Evolutionary conservation across 2,329 filamentous ascomycete genomes (phyloP), one percentile per base, ranked within the genome.

Genomic region (Fusarium mundagurra): DNA sequence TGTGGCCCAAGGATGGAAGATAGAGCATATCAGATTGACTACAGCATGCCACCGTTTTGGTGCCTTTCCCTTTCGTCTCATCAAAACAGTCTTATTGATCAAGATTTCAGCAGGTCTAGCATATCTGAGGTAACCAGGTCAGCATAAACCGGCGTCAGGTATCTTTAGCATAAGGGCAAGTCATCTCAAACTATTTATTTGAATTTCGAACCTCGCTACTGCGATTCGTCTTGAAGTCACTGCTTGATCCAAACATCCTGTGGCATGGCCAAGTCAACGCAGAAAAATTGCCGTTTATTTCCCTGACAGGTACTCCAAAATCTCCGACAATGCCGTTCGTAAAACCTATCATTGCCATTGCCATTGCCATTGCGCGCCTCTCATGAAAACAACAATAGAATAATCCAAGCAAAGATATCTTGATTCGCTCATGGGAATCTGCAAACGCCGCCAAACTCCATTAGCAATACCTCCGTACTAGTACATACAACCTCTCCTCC

Each of bases 1-100:
- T 96, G 4, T 95, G 92, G 93, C 93, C 93, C 10, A 93, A 92
- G 79, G 91, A 92, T 41, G 64, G 67, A 38, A 65, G 29, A 8
- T 78, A 65, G 50, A 39, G 22, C 17, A 31, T 24, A n/a, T n/a
- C 16, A 10, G 27, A 34, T 10, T 24, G 22, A 24, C 39, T 29
- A 22, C 22, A 36, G 29, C 34, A n/a, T 54, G 24, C 8, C 20
- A n/a, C 31, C 22, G 16, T 34, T 29, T 34, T 17, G 24, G 31
- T 18, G 6, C n/a, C 39, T n/a, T 29, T 57, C 20, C 20, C 43
- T 34, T 18, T 24, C 8, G 11, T 22, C 36, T 50, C 29, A 17
- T 18, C 17, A 34, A 9, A 38, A 29, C 36, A n/a, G 36, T 13
- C 29, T 43, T 39, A n/a, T n/a, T 27, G 14, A 27, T 31, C 38